phyloP scores from a whole-genome alignment of 139 green algal genomes.

The Desmodesmus armatus region DNA sequence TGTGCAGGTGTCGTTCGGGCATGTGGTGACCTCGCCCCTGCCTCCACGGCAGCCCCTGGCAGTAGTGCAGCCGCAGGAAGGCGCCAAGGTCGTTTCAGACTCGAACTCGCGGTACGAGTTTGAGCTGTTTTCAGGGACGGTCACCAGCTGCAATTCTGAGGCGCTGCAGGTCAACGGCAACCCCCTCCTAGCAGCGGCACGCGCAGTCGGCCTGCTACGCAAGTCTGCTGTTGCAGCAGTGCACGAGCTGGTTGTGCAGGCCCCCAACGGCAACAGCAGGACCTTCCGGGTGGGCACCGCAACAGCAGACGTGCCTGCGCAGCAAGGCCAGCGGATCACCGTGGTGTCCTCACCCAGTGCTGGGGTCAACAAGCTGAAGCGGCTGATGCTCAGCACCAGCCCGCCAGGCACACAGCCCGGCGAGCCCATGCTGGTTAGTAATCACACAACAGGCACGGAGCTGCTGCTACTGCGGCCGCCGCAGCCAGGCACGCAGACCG shows the following conservation, averaged over 20 bases:
- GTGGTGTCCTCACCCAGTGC: slow-evolving; percentile 76
- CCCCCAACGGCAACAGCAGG: slow-evolving; percentile 76
- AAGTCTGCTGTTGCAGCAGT: slow-evolving; percentile 70
- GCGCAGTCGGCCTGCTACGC: slow-evolving; percentile 61
- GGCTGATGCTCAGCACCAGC: slow-evolving; percentile 64
- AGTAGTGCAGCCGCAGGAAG: slow-evolving; percentile 92
- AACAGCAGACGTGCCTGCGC: slow-evolving; percentile 82
- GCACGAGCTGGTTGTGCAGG: slow-evolving; percentile 80
- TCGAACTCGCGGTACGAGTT: slow-evolving; percentile 81
- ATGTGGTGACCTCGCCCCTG: slow-evolving; percentile 80
- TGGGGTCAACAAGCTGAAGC: slow-evolving; percentile 36
- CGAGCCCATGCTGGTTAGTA: slow-evolving; percentile 83
- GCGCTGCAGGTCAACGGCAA: slow-evolving; percentile 61
- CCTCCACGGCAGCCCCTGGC: slow-evolving; percentile 74
- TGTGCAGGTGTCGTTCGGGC: slow-evolving; percentile 77
- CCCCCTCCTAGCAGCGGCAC: slow-evolving; percentile 59
- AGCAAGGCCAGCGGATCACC: slow-evolving; percentile 81
- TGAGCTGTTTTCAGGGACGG: slow-evolving; percentile 84
- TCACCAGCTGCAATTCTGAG: slow-evolving; percentile 70
- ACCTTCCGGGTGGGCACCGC: slow-evolving; percentile 87
- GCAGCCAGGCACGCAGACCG: slow-evolving; percentile 34
- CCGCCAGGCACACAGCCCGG: slow-evolving; percentile 79
- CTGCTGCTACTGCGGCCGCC: slow-evolving; percentile 73
- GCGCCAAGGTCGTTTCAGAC: slow-evolving; percentile 79
- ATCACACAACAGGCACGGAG: slow-evolving; percentile 75